phyloP scores from a whole-genome alignment of 257 asterid species.

The Galeopsis tetrahit region DNA sequence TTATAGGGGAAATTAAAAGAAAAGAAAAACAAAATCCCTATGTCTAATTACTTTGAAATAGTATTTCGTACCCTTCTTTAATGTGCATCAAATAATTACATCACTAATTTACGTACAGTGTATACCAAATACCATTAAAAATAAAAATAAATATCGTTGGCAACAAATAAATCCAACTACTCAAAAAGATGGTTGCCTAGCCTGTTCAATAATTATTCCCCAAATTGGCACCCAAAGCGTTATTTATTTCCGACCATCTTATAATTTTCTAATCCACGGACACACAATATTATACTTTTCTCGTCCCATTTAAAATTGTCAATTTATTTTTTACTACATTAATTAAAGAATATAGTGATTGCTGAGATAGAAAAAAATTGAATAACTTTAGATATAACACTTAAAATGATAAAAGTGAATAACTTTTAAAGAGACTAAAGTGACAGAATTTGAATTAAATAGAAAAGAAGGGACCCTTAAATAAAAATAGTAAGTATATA shows the following conservation, averaged over 20 bases:
- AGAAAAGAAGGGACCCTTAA: slow-evolving; percentile 37
- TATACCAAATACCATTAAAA: background rate
- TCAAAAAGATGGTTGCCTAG: background rate
- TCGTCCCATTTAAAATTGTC: no score
- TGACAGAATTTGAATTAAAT: background rate
- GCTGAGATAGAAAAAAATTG: no score
- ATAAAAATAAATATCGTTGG: background rate
- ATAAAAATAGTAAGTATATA: slow-evolving; percentile 7
- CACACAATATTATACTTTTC: background rate
- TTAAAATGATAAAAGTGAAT: no score
- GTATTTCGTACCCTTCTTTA: background rate
- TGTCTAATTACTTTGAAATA: background rate
- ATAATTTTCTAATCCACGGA: slow-evolving; percentile 8
- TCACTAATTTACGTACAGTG: background rate
- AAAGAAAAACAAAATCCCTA: background rate
- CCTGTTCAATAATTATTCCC: slow-evolving; percentile 21
- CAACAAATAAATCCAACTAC: background rate
- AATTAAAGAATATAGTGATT: no score
- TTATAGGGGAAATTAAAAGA: no score
- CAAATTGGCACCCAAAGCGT: no score
- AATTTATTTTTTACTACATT: no score
- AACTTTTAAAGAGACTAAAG: no score
- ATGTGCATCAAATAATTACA: background rate
- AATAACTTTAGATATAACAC: no score
- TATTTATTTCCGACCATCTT: slow-evolving; percentile 32